A percentile compares a stretch with the other conserved stretches of the same genome.
These are phyloP conservation scores for Fraxinus americana DNA, from an alignment of 257 asterid genomes.

Conservation along the genomic window DNA sequence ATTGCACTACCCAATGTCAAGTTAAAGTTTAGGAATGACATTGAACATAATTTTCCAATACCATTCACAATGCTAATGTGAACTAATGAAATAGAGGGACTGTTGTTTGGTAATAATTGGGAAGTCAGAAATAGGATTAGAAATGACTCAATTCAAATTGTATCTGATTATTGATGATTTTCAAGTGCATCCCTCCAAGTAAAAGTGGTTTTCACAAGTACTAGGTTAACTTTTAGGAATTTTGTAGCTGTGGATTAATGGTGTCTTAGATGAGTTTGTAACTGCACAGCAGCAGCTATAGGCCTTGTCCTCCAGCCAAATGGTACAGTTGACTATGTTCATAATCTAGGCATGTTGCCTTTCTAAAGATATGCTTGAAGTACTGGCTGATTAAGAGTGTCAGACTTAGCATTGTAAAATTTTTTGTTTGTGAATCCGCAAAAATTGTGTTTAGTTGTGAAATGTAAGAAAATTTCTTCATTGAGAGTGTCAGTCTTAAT, in stretches of 20 bases:
- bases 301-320: background rate
- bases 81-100: background rate
- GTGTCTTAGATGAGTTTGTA: background rate
- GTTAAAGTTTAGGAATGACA: background rate
- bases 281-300: background rate
- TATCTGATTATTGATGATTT: background rate
- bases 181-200: background rate
- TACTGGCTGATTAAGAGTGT: background rate
- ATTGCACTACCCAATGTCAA: too few relatives aligned
- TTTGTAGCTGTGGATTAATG: background rate
- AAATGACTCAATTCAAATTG: background rate
- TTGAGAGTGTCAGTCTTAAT: background rate
- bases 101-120: background rate
- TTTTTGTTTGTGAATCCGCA: background rate
- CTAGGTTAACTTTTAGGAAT: background rate
- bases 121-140: background rate
- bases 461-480: background rate
- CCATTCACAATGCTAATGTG: background rate
- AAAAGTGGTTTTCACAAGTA: background rate
- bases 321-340: background rate
- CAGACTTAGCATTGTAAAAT: background rate
- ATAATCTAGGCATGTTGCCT: background rate
- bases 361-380: background rate
- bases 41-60: too few relatives aligned
- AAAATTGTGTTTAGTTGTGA: background rate